Percentiles rank a stretch among this genome's conserved stretches.
Evolutionary conservation across 129 eudicot genomes (phyloP).

Genomic region (Glebionis coronaria): DNA sequence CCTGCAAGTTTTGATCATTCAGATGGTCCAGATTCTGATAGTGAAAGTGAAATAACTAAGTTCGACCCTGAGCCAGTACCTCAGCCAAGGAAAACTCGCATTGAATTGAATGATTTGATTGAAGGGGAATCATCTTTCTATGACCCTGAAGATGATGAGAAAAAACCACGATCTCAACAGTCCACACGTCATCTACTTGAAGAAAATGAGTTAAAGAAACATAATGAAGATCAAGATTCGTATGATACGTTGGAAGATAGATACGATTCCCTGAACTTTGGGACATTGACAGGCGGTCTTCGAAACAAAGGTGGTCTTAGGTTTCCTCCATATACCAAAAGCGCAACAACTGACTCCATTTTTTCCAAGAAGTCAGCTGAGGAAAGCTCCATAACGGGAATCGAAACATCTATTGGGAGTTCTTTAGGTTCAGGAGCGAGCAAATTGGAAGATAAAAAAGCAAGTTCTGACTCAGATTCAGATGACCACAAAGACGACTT

Average conservation of each 20-base stretch:
- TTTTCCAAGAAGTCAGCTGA: slow-evolving; percentile 21
- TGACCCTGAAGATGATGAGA: slow-evolving; percentile 13
- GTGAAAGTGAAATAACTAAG: slow-evolving; percentile 37
- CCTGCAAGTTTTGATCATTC: slow-evolving; percentile 47
- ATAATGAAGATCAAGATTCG: slow-evolving; percentile 8
- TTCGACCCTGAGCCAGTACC: slow-evolving; percentile 18
- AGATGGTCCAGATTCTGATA: slow-evolving; percentile 53
- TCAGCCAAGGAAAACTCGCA: slow-evolving; percentile 21
- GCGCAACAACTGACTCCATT: slow-evolving; percentile 26
- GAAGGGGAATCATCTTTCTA: slow-evolving; percentile 22
- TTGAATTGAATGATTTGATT: slow-evolving; percentile 36
- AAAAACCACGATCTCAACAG: slow-evolving; percentile 17
- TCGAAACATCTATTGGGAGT: slow-evolving; percentile 16
- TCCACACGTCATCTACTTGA: too few relatives aligned
- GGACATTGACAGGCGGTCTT: slow-evolving; percentile 71
- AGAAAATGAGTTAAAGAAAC: not conserved
- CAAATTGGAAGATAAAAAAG: slow-evolving; percentile 26
- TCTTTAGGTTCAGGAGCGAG: slow-evolving; percentile 26
- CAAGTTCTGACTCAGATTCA: slow-evolving; percentile 42
- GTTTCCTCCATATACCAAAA: slow-evolving; percentile 37
- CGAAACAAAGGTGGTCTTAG: slow-evolving; percentile 54
- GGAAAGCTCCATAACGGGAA: slow-evolving; percentile 19
- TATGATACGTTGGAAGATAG: slow-evolving; percentile 17
- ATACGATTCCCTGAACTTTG: slow-evolving; percentile 29
- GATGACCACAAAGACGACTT: too few relatives aligned